Conservation (phyloP, 2,329 filamentous ascomycete genomes). For the Ophiostoma tasmaniense region DNA sequence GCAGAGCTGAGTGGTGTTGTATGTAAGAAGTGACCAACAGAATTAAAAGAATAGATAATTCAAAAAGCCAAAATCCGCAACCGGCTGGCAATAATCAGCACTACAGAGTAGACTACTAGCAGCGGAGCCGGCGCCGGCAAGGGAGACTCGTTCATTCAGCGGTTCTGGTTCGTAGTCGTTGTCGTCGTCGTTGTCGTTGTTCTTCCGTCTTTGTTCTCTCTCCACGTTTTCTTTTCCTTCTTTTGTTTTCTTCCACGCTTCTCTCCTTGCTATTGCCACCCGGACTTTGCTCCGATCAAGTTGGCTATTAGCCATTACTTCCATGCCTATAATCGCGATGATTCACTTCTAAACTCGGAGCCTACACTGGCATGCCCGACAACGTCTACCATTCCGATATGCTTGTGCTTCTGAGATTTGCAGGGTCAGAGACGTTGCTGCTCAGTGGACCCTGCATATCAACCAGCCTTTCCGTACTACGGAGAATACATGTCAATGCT, state of each 20-base stretch:
- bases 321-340: background rate
- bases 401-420: too few relatives aligned
- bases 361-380: background rate
- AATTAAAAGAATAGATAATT: background rate
- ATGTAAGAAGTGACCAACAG: background rate
- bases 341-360: background rate
- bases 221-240: background rate
- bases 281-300: background rate
- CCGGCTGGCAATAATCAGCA: background rate
- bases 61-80: background rate
- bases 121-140: background rate
- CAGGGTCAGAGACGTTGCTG: background rate
- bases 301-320: background rate
- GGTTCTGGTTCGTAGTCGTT: background rate
- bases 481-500: background rate
- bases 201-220: background rate
- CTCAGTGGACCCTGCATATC: background rate
- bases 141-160: background rate
- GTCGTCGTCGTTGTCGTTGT: background rate
- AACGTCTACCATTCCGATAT: background rate
- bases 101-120: background rate
- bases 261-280: background rate
- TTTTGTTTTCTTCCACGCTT: background rate
- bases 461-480: background rate
- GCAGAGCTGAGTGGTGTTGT: too few relatives aligned